A percentile compares a stretch with the other conserved stretches of the same genome.
phyloP scores from a whole-genome alignment of 805 yeast genomes.

The Millerozyma miso region DNA sequence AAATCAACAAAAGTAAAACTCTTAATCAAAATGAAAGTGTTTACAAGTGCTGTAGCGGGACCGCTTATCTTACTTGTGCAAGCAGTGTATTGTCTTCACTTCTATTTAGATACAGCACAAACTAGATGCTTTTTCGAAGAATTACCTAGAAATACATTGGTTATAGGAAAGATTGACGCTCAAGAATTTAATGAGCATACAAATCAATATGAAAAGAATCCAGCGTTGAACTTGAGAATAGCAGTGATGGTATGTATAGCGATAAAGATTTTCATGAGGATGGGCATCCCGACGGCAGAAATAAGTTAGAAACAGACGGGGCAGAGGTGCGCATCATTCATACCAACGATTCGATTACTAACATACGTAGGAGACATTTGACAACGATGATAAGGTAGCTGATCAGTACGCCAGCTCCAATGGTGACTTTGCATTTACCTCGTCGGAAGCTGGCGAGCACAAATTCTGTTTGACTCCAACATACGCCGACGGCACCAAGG shows the following conservation, averaged over 20 bases:
- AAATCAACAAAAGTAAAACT: background rate
- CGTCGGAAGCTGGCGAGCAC: conserved; percentile 83
- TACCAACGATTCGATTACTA: conserved; percentile 3
- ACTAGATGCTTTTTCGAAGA: conserved; percentile 83
- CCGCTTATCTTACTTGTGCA: background rate
- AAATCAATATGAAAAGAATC: conserved; percentile 46
- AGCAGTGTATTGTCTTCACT: conserved; percentile 39
- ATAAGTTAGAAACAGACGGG: no score
- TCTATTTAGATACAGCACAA: conserved; percentile 73
- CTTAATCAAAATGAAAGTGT: background rate
- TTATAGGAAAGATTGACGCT: conserved; percentile 72
- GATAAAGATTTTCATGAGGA: no score
- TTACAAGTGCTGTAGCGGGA: background rate
- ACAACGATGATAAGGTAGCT: conserved; percentile 74
- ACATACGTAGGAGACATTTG: conserved; percentile 51
- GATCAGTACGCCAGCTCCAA: conserved; percentile 55
- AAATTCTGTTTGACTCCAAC: conserved; percentile 62
- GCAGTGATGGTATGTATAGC: conserved; percentile 54
- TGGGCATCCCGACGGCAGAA: no score
- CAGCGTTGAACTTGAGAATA: conserved; percentile 57
- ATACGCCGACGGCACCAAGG: conserved; percentile 67
- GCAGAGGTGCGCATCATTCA: no score
- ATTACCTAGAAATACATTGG: conserved; percentile 69
- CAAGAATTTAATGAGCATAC: conserved; percentile 51
- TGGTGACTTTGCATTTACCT: conserved; percentile 76